Base-by-base conservation (phyloP, 1,284 basidiomycete genomes). In the Ganoderma boninense region DNA sequence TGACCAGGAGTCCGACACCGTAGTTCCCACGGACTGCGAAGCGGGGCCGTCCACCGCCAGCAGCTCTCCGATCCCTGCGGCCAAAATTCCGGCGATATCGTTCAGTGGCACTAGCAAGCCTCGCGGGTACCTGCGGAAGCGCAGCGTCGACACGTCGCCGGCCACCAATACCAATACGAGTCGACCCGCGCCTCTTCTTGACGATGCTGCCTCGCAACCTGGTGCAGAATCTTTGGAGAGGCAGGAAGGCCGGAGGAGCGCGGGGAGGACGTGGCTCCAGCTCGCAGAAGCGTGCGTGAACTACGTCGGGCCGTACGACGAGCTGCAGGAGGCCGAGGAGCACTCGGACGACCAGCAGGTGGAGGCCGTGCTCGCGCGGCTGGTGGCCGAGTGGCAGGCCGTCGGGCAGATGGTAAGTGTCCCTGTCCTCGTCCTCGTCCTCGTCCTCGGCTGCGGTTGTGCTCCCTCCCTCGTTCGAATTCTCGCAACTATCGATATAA, bases 251-350 rank as follows among this genome's bases (percentile, higher is more conserved):
- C 14, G 54, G 16, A 35, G 54, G 6, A 18, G 10, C 29, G 2
- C 54, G 54, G 14, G 29, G 23, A 29, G 29, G 23, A 26, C 35
- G 4, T 60, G 68, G 73, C 11, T 78, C 75, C 82, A 82, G 10
- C 62, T 80, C 65, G 67, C 80, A 43, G 86, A 89, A 73, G 75
- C 79, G 2, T 56, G 84, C 2, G 75, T 92, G 1, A 83, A 87
- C 23, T 77, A 81, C 0, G 87, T 91, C 71, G 87, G 90, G 0
- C 82, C 86, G 62, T 92, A 91, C 68, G 79, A 80, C 2, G 87
- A 89, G 65, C 78, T 92, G 64, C 81, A 82, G 57, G 80, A 83
- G 35, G 90, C 89, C 0, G 71, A 69, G 2, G 71, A 78, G 0
- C 87, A 88, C 65, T 84, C 84, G 0, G 84, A 90, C 6, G 87